phyloP scores from a whole-genome alignment of 352 stramenopile species.

The Globisporangium mamillatum region DNA sequence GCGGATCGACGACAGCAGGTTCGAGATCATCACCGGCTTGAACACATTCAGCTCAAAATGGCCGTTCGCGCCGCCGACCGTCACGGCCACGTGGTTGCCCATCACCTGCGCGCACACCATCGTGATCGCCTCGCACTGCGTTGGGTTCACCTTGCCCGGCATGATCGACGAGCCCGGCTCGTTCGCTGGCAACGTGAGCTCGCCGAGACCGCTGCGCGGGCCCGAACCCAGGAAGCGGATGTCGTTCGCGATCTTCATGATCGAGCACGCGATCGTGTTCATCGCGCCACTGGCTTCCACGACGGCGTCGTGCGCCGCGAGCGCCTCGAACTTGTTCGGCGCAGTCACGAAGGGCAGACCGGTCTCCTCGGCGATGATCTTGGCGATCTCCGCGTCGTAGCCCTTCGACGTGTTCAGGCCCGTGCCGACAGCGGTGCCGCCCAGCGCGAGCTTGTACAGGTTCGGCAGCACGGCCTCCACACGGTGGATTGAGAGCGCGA shows the following conservation, averaged over 20 bases:
- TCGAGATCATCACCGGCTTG: constrained; percentile 96
- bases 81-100: constrained; percentile 94
- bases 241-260: constrained; percentile 83
- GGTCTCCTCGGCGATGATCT: constrained; percentile 92
- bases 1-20: constrained; percentile 72
- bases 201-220: constrained; percentile 52
- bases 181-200: constrained; percentile 65
- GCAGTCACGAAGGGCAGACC: constrained; percentile 93
- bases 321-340: constrained; percentile 95
- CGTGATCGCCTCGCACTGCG: constrained; percentile 95
- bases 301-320: constrained; percentile 65
- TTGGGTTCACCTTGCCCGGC: constrained; percentile 81
- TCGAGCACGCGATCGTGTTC: constrained; percentile 68
- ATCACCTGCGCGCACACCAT: constrained; percentile 97
- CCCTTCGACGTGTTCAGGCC: constrained; percentile 90
- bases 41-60: constrained; percentile 99
- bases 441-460: constrained; percentile 92
- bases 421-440: constrained; percentile 95
- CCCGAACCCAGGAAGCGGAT: constrained; percentile 70
- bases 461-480: constrained; percentile 81
- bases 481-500: constrained; percentile 88
- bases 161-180: constrained; percentile 76
- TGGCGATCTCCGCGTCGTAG: constrained; percentile 93
- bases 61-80: constrained; percentile 91
- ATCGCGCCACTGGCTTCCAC: constrained; percentile 66